phyloP scores from a whole-genome alignment of 805 yeast species.

The Torulaspora microellipsoides region DNA sequence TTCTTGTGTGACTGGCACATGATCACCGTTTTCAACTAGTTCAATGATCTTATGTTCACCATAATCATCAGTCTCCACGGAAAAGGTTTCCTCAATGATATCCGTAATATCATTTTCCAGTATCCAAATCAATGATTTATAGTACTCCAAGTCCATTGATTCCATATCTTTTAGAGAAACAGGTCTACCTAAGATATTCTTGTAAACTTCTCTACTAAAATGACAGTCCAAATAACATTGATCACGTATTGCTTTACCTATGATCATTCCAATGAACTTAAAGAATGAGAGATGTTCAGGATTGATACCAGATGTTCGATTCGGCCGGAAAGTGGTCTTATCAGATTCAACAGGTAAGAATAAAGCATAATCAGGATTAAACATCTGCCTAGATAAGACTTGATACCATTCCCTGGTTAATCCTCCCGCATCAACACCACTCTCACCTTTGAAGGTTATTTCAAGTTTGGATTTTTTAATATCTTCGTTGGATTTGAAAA shows the following conservation, averaged over 20 bases:
- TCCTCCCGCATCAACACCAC: slow-evolving; percentile 98
- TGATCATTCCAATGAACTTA: slow-evolving; percentile 88
- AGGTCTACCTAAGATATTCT: slow-evolving; percentile 69
- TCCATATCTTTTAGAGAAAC: slow-evolving; percentile 93
- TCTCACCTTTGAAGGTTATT: slow-evolving; percentile 84
- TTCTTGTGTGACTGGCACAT: slow-evolving; percentile 82
- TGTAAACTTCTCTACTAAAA: slow-evolving; percentile 92
- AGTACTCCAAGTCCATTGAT: slow-evolving; percentile 84
- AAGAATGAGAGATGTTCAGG: slow-evolving; percentile 91
- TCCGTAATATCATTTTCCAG: slow-evolving; percentile 94
- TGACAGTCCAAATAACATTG: slow-evolving; percentile 86
- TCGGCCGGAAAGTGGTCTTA: slow-evolving; percentile 92
- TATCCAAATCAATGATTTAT: slow-evolving; percentile 93
- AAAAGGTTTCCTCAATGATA: slow-evolving; percentile 88
- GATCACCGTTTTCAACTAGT: slow-evolving; percentile 73
- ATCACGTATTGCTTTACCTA: slow-evolving; percentile 92
- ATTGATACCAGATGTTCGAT: slow-evolving; percentile 84
- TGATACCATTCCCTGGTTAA: slow-evolving; percentile 97
- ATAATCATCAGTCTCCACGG: slow-evolving; percentile 88
- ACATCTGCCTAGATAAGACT: slow-evolving; percentile 88
- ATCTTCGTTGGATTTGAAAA: slow-evolving; percentile 71
- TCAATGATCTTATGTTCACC: slow-evolving; percentile 86
- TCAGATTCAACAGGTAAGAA: slow-evolving; percentile 90
- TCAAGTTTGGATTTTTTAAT: slow-evolving; percentile 69
- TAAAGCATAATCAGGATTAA: slow-evolving; percentile 90